phyloP scores from a whole-genome alignment of 2,329 filamentous ascomycete genomes.

The Claviceps citrina region DNA sequence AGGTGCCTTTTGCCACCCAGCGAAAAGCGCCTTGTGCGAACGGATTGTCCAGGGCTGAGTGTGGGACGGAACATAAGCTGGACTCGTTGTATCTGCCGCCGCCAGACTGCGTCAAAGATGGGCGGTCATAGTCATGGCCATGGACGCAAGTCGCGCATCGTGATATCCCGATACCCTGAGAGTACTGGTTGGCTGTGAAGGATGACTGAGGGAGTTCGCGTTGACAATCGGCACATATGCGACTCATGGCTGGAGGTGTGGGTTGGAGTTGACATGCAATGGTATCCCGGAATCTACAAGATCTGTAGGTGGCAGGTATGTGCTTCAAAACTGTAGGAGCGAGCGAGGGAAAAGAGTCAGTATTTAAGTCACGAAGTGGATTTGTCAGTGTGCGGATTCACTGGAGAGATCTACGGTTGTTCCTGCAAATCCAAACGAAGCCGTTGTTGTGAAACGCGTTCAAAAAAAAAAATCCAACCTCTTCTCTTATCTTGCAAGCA shows the following conservation, averaged over 20 bases:
- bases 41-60: slow-evolving; percentile 2
- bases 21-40: slow-evolving; percentile 8
- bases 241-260: neutral
- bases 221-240: neutral
- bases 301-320: too few relatives aligned
- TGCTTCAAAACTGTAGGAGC: too few relatives aligned
- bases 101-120: neutral
- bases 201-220: neutral
- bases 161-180: slow-evolving; percentile 4
- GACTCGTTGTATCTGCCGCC: slow-evolving; percentile 9
- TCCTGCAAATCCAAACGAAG: too few relatives aligned
- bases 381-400: too few relatives aligned
- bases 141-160: slow-evolving; percentile 6
- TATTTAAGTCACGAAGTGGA: too few relatives aligned
- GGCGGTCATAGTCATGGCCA: slow-evolving; percentile 4
- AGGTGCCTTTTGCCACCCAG: slow-evolving; percentile 13
- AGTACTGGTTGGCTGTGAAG: slow-evolving; percentile 2
- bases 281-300: too few relatives aligned
- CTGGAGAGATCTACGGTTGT: too few relatives aligned
- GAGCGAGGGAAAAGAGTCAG: too few relatives aligned
- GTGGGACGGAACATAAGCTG: accelerated
- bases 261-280: too few relatives aligned
- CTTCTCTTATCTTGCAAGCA: too few relatives aligned
- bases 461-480: too few relatives aligned
- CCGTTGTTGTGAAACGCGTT: too few relatives aligned